These are phyloP conservation scores for Chloropicon primus DNA, from an alignment of 139 green algal species.

Conservation along the genomic window DNA sequence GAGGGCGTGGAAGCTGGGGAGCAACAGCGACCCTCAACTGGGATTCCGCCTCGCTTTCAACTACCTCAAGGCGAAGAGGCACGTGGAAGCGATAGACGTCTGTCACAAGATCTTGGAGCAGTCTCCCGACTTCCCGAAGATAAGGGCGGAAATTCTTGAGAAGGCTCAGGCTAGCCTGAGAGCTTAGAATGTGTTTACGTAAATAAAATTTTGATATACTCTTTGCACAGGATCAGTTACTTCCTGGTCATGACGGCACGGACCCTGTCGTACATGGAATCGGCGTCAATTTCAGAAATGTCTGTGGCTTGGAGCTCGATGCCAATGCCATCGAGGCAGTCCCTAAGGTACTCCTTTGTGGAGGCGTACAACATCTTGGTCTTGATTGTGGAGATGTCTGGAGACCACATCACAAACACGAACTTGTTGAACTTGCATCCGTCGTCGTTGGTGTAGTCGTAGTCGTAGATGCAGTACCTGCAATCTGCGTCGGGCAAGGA, in stretches of 20 bases:
- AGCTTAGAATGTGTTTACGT: too few relatives aligned
- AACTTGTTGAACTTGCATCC: constrained; percentile 60
- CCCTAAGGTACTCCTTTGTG: constrained; percentile 27
- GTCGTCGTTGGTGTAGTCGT: constrained; percentile 51
- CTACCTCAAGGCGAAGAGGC: constrained; percentile 57
- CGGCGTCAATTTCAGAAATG: constrained; percentile 25
- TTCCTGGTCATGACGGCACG: constrained; percentile 16
- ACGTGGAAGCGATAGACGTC: constrained; percentile 54
- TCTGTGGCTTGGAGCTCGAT: constrained; percentile 30
- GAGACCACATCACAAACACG: constrained; percentile 71
- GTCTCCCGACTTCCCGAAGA: constrained; percentile 52
- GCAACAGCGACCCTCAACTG: neutral
- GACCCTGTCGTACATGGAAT: constrained; percentile 23
- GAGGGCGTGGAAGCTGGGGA: constrained; percentile 41
- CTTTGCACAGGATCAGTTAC: constrained; percentile 6
- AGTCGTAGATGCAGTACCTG: constrained; percentile 72
- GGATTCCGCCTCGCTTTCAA: constrained; percentile 66
- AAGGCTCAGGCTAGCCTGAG: constrained; percentile 37
- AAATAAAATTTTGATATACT: too few relatives aligned
- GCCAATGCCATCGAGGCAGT: constrained; percentile 16
- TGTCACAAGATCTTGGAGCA: constrained; percentile 48
- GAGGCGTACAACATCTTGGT: constrained; percentile 28
- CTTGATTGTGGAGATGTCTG: constrained; percentile 24
- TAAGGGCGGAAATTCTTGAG: constrained; percentile 55
- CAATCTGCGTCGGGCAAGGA: constrained; percentile 49